These are phyloP conservation scores for Aspergillus aculeatus DNA, from an alignment of 2,329 filamentous ascomycete species.

Conservation along the genomic window DNA sequence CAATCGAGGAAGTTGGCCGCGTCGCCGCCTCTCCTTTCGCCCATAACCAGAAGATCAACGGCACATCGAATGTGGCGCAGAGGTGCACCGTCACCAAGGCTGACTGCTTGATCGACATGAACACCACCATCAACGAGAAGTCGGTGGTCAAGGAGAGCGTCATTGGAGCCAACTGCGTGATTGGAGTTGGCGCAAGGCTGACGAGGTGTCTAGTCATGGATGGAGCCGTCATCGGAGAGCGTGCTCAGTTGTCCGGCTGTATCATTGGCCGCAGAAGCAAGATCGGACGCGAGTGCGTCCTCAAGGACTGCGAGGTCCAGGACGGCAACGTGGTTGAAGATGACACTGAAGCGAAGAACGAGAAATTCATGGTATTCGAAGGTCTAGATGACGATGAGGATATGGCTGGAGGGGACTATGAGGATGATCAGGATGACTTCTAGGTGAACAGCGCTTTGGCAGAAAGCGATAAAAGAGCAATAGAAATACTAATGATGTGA, in stretches of 20 bases:
- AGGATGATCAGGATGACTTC: slow-evolving; percentile 15
- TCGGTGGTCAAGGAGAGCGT: slow-evolving; percentile 90
- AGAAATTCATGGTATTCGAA: slow-evolving; percentile 60
- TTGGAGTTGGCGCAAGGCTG: slow-evolving; percentile 80
- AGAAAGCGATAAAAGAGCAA: neutral
- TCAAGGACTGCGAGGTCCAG: slow-evolving; percentile 90
- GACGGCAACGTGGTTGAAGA: slow-evolving; percentile 80
- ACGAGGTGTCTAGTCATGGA: slow-evolving; percentile 93
- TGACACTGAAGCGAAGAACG: slow-evolving; percentile 63
- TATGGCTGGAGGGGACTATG: slow-evolving; percentile 36
- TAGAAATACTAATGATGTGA: neutral
- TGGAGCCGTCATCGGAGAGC: slow-evolving; percentile 78
- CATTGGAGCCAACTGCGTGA: slow-evolving; percentile 82
- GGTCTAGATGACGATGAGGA: slow-evolving; percentile 42
- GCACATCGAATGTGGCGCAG: slow-evolving; percentile 76
- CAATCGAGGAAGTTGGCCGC: slow-evolving; percentile 61
- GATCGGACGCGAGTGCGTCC: slow-evolving; percentile 75
- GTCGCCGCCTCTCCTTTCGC: slow-evolving; percentile 68
- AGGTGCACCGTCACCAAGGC: slow-evolving; percentile 77
- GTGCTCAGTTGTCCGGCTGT: slow-evolving; percentile 81
- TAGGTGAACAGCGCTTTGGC: neutral
- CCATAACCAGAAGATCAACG: slow-evolving; percentile 75
- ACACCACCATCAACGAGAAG: slow-evolving; percentile 85
- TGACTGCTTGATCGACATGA: slow-evolving; percentile 82
- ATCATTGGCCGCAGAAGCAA: slow-evolving; percentile 78